These are phyloP conservation scores for Hygrocybe punicea DNA, from an alignment of 768 basidiomycete genomes.

Conservation along the genomic window DNA sequence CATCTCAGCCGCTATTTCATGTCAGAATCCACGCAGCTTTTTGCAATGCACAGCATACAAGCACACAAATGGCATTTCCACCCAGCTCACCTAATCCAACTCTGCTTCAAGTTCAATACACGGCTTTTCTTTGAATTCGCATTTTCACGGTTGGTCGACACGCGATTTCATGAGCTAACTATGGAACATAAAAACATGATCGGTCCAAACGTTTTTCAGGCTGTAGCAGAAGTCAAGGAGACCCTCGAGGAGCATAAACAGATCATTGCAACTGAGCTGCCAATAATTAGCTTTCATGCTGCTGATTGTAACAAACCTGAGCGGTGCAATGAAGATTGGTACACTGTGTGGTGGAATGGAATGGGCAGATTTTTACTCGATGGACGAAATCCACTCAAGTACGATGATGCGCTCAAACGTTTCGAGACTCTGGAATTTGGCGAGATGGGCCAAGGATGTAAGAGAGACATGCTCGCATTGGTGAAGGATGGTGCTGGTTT, in stretches of 20 bases:
- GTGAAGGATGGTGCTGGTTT: background rate
- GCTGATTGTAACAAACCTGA: background rate
- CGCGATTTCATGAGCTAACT: background rate
- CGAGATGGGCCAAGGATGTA: background rate
- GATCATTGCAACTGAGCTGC: background rate
- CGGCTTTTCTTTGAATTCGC: background rate
- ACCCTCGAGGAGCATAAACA: background rate
- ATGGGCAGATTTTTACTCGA: background rate
- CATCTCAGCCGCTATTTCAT: background rate
- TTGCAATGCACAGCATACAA: background rate
- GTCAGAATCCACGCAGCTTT: background rate
- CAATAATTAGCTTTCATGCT: background rate
- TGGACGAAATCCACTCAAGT: background rate
- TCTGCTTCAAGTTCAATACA: slow-evolving; percentile 2
- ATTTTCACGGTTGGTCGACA: background rate
- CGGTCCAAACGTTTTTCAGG: background rate
- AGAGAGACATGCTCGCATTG: background rate
- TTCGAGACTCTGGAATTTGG: background rate
- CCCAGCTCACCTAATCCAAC: background rate
- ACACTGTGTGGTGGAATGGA: slow-evolving; percentile 2
- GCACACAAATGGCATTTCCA: background rate
- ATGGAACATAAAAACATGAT: background rate
- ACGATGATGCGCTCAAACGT: background rate
- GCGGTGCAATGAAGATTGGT: background rate
- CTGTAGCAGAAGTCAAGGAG: background rate